Evolutionary conservation across 2,329 filamentous ascomycete species (phyloP).

Genomic region (Fusarium subtropicale): DNA sequence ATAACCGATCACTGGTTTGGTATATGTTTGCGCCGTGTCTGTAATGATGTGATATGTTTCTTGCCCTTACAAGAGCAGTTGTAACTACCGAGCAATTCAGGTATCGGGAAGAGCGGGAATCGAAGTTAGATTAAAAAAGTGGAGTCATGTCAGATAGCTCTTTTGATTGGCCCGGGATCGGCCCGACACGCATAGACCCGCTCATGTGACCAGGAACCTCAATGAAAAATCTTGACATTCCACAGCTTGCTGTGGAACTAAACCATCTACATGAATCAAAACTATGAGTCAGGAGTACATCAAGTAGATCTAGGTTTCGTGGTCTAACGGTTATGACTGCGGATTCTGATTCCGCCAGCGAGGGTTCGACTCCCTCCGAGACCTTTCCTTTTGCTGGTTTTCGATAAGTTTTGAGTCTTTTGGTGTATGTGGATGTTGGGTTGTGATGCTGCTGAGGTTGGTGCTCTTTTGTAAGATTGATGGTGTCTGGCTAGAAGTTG

Average conservation of each 20-base stretch:
- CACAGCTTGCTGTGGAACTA: no score
- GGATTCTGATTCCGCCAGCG: slow-evolving; percentile 3
- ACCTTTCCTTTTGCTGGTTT: not conserved
- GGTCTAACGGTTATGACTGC: slow-evolving; percentile 7
- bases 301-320: not conserved
- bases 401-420: not conserved
- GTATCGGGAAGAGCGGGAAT: not conserved
- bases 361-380: not conserved
- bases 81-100: not conserved
- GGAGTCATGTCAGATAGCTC: not conserved
- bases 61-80: not conserved
- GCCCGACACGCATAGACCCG: not conserved
- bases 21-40: not conserved
- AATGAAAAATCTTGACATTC: not conserved
- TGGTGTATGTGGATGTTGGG: no score
- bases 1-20: slow-evolving; percentile 20
- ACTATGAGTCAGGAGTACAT: no score
- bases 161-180: not conserved
- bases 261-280: no score
- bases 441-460: no score
- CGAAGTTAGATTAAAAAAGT: not conserved
- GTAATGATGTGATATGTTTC: not conserved
- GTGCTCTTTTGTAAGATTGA: not conserved
- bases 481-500: not conserved
- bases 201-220: not conserved